Conservation (phyloP, 2,329 filamentous ascomycete genomes). For the Curvularia lunata region DNA sequence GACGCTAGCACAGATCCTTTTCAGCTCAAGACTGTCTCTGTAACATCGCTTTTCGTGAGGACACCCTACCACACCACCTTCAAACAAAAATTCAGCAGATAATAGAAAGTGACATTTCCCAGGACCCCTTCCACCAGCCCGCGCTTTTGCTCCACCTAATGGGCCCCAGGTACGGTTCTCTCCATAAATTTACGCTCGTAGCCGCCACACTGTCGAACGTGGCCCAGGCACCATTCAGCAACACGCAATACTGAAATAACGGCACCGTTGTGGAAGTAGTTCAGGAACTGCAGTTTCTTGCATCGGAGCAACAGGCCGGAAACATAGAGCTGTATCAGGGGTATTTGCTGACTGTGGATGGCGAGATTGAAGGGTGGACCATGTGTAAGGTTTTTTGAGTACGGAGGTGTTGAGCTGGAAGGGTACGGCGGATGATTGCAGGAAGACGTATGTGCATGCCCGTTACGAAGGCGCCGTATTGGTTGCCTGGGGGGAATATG, state of each 20-base stretch:
- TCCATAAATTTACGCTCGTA: constrained; percentile 50
- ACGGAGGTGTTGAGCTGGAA: constrained; percentile 49
- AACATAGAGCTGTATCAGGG: constrained; percentile 46
- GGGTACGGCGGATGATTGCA: constrained; percentile 44
- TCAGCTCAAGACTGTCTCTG: constrained; percentile 45
- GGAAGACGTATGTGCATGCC: constrained; percentile 50
- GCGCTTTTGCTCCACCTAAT: constrained; percentile 49
- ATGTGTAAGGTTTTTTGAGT: constrained; percentile 43
- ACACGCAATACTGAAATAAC: constrained; percentile 40
- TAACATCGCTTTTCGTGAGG: constrained; percentile 47
- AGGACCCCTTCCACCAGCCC: constrained; percentile 45
- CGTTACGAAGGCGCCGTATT: constrained; percentile 49
- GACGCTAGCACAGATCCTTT: constrained; percentile 35
- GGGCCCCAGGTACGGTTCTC: constrained; percentile 47
- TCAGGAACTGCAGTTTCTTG: constrained; percentile 42
- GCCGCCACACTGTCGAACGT: constrained; percentile 43
- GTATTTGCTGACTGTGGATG: constrained; percentile 49
- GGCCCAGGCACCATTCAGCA: constrained; percentile 36
- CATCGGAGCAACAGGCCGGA: constrained; percentile 36
- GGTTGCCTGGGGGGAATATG: not conserved
- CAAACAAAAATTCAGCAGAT: not conserved
- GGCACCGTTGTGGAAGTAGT: constrained; percentile 36
- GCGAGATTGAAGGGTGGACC: constrained; percentile 48
- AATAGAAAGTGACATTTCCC: not conserved
- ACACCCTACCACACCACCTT: not conserved